phyloP scores from a whole-genome alignment of 257 asterid genomes.

The Capsicum chinense region DNA sequence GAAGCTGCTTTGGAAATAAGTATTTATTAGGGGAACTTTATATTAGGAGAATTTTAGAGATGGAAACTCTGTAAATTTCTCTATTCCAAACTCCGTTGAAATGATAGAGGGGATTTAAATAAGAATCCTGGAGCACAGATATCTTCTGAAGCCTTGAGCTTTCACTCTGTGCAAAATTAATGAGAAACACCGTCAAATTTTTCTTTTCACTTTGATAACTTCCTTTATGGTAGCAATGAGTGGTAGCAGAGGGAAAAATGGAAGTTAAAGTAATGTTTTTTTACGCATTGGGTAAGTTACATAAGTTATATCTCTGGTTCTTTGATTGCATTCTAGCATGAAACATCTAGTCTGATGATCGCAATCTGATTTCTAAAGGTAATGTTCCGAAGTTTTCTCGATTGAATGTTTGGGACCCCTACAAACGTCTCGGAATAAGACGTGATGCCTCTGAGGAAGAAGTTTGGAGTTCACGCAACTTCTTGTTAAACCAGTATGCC shows the following conservation, averaged over 20 bases:
- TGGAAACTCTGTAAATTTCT: not conserved
- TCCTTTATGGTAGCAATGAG: not conserved
- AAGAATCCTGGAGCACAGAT: not conserved
- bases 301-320: not conserved
- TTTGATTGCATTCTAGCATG: conserved; percentile 19
- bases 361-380: conserved; percentile 49
- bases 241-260: not conserved
- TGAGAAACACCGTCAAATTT: not conserved
- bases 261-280: not conserved
- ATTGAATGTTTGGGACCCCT: conserved; percentile 85
- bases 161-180: not conserved
- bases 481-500: conserved; percentile 76
- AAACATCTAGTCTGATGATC: conserved; percentile 22
- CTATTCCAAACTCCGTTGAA: not conserved
- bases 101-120: not conserved
- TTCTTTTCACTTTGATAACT: not conserved
- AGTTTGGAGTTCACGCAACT: conserved; percentile 94
- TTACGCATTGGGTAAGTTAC: not conserved
- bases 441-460: conserved; percentile 91
- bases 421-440: conserved; percentile 80
- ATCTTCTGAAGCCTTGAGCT: not conserved
- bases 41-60: not conserved
- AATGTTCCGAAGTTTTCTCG: conserved; percentile 60
- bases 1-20: conserved; percentile 2
- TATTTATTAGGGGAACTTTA: not conserved